These are phyloP conservation scores for Sclerotinia subarctica DNA, from an alignment of 2,329 filamentous ascomycete genomes.

Conservation along the genomic window DNA sequence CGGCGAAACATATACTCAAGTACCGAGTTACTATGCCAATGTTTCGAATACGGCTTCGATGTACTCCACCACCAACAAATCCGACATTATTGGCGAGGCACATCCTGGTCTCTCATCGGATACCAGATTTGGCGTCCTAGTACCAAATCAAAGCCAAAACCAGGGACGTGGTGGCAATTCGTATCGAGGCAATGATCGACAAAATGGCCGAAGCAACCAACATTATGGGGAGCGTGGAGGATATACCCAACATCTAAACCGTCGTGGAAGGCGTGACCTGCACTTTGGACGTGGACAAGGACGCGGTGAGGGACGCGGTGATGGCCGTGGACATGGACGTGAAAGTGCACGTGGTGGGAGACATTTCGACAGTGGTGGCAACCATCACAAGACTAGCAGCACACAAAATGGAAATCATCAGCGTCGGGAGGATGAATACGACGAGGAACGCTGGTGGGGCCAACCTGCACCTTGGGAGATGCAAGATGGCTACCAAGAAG, in stretches of 20 bases:
- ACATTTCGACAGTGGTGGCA: too few relatives aligned
- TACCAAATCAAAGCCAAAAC: neutral
- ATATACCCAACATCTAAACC: conserved; percentile 1
- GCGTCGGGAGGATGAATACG: neutral
- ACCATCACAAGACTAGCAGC: neutral
- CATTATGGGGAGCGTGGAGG: neutral
- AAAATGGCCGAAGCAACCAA: neutral
- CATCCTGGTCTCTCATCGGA: conserved; percentile 16
- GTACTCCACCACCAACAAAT: conserved; percentile 4
- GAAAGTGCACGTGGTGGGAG: neutral
- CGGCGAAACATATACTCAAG: neutral
- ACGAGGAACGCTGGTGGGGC: too few relatives aligned
- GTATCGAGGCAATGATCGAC: neutral
- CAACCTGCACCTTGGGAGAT: neutral
- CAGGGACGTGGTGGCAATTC: neutral
- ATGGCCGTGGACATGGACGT: neutral
- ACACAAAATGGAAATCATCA: neutral
- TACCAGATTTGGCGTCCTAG: conserved; percentile 12
- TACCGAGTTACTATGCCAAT: conserved; percentile 14
- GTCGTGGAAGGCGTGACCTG: neutral
- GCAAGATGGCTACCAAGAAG: neutral
- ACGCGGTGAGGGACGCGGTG: neutral
- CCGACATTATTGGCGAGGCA: conserved; percentile 3
- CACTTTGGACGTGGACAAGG: conserved; percentile 5
- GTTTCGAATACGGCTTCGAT: conserved; percentile 7